Base-by-base conservation (phyloP, 73 alveolate species). In the Effrenium voratum region DNA sequence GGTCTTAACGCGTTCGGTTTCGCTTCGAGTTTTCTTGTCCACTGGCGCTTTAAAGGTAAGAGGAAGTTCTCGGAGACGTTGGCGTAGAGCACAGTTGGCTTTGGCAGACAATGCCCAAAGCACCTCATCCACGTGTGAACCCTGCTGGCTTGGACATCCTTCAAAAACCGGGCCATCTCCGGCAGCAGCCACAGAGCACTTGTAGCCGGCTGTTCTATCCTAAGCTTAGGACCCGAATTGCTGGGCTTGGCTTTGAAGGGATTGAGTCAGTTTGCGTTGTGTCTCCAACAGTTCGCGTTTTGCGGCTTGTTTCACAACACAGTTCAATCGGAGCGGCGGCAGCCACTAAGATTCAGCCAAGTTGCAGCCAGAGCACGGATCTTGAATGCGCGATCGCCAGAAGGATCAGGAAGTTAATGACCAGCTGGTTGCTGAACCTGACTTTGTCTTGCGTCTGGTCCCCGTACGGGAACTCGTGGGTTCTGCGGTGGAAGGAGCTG, bases 131-230 rank as follows among this genome's bases (percentile, higher is more conserved):
- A 76, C 24, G 47, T 76, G 59, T 76, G 87, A 22, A 30, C 40
- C 2, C 87, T 32, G 41, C 19, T 38, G 41, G 60, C 87, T 10
- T 2, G 16, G 24, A 76, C 19, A 13, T 13, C 36, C 55, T 24
- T 24, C 57, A 76, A 30, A 24, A 76, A 76, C 41, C 38, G 38
- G 8, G 59, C 44, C 63, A 76, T 36, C 24, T 76, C 87, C 36
- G 87, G 87, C 16, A 76, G 24, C 16, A 41, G 38, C 87, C 87
- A 76, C 3, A 76, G 63, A 55, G 5, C 24, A 43, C 41, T 16
- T 13, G 47, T 16, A 4, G 87, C 87, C 6, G 87, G 87, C 43
- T 76, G 87, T 38, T 76, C 87, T 59, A 76, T 16, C 87, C 87
- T 76, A n/a, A 4, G 38, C 52, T 5, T 32, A 5, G 41, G 59